A percentile compares a stretch with the other conserved stretches of the same genome.
phyloP scores from a whole-genome alignment of 345 rosid genomes.

The Bruguiera gymnorhiza region DNA sequence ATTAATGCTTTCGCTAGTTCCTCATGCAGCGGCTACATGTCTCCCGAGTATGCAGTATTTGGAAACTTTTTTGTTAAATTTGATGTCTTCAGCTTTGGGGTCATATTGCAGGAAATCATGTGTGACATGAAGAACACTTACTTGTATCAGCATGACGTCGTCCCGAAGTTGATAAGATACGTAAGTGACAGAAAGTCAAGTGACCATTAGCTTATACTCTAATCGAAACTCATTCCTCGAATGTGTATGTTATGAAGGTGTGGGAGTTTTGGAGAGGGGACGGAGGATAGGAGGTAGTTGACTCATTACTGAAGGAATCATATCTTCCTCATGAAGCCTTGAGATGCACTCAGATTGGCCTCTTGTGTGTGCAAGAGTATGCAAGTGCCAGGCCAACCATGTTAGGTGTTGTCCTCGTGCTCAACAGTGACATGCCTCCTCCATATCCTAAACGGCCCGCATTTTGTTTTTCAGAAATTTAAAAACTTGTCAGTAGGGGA shows the following conservation, averaged over 20 bases:
- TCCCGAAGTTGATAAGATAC: constrained; percentile 42
- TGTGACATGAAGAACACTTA: constrained; percentile 44
- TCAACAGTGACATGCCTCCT: not conserved
- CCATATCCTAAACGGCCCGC: constrained; percentile 8
- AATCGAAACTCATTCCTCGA: not conserved
- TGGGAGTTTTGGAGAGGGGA: constrained; percentile 45
- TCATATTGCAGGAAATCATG: constrained; percentile 43
- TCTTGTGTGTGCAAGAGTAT: too few relatives aligned
- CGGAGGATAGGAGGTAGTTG: constrained; percentile 16
- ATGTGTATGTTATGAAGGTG: constrained; percentile 23
- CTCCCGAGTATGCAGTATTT: constrained; percentile 71
- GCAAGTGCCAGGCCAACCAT: too few relatives aligned
- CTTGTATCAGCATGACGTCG: constrained; percentile 26
- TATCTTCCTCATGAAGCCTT: too few relatives aligned
- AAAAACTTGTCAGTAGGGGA: not conserved
- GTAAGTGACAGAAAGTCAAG: constrained; percentile 35
- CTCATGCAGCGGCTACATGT: not conserved
- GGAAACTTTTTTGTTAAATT: constrained; percentile 63
- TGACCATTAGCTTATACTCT: too few relatives aligned
- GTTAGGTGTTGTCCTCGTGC: too few relatives aligned
- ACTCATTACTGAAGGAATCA: too few relatives aligned
- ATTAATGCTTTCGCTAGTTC: not conserved
- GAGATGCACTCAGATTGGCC: too few relatives aligned
- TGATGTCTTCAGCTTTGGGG: constrained; percentile 41
- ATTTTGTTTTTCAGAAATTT: not conserved